phyloP scores from a whole-genome alignment of 371 early-diverging fungal species.

The Syncephalis fuscata region DNA sequence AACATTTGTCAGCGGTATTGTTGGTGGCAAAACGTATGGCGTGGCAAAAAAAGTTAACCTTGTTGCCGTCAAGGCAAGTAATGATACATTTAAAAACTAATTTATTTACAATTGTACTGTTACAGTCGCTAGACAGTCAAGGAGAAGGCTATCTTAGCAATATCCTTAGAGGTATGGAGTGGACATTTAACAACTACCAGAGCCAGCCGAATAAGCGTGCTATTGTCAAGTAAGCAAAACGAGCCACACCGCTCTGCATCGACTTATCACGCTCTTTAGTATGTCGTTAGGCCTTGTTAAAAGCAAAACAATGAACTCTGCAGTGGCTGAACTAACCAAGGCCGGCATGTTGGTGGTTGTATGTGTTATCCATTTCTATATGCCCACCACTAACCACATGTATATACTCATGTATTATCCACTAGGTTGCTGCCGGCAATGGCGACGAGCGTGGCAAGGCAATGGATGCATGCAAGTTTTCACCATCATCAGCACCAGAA shows the following conservation, averaged over 20 bases:
- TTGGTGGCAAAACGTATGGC: constrained; percentile 42
- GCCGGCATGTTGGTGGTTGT: background rate
- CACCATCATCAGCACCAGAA: constrained; percentile 31
- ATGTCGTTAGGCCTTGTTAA: background rate
- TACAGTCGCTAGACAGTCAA: background rate
- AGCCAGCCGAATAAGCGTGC: background rate
- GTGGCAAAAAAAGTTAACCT: constrained; percentile 49
- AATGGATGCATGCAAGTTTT: constrained; percentile 31
- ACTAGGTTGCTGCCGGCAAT: constrained; percentile 11
- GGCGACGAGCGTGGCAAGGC: constrained; percentile 9
- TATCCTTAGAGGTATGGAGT: background rate
- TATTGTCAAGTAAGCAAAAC: too few species aligned
- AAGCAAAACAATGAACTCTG: background rate
- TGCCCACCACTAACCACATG: background rate
- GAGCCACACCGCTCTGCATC: too few species aligned
- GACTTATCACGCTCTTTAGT: too few species aligned
- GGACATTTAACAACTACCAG: background rate
- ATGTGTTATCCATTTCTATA: background rate
- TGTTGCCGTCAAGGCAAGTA: constrained; percentile 46
- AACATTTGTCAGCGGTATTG: constrained; percentile 39
- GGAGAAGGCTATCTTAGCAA: background rate
- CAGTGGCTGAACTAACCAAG: background rate
- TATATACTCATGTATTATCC: background rate
- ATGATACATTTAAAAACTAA: background rate
- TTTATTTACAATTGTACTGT: background rate